These are phyloP conservation scores for Quercus phellos DNA, from an alignment of 331 rosid species.

Conservation along the genomic window DNA sequence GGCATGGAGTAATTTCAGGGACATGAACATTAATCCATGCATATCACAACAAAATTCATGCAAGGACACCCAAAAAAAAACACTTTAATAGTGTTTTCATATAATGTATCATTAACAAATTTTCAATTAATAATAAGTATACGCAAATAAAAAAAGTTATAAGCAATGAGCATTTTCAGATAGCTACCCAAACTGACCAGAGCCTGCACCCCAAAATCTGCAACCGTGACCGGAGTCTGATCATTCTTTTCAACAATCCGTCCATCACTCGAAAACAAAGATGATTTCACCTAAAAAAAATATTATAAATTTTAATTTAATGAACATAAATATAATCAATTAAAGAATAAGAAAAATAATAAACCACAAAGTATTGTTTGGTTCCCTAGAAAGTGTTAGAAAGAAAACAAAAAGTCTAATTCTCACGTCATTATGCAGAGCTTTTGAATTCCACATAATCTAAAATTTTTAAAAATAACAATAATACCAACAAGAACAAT, in stretches of 20 bases:
- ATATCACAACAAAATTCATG: neutral
- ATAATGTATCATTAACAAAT: neutral
- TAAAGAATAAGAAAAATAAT: neutral
- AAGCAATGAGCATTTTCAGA: neutral
- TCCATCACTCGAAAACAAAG: conserved; percentile 35
- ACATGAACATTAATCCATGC: neutral
- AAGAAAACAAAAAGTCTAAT: neutral
- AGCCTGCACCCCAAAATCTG: conserved; percentile 91
- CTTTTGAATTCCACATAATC: neutral
- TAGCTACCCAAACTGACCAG: conserved; percentile 85
- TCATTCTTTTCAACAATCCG: conserved; percentile 56
- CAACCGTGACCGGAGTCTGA: conserved; percentile 79
- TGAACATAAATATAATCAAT: neutral
- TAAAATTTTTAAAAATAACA: too few relatives aligned
- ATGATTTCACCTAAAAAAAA: conserved; percentile 51
- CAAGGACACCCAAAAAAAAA: neutral
- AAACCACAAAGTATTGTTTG: neutral
- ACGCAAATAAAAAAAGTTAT: neutral
- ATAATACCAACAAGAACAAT: too few relatives aligned
- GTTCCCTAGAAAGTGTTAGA: neutral
- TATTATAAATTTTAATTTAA: neutral
- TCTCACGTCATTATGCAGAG: neutral
- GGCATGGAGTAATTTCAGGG: neutral
- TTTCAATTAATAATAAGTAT: neutral
- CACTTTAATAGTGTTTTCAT: neutral